A percentile compares a stretch with the other conserved stretches of the same genome.
Evolutionary conservation across 352 stramenopile species (phyloP).

Genomic region (Globisporangium paroecandrum): DNA sequence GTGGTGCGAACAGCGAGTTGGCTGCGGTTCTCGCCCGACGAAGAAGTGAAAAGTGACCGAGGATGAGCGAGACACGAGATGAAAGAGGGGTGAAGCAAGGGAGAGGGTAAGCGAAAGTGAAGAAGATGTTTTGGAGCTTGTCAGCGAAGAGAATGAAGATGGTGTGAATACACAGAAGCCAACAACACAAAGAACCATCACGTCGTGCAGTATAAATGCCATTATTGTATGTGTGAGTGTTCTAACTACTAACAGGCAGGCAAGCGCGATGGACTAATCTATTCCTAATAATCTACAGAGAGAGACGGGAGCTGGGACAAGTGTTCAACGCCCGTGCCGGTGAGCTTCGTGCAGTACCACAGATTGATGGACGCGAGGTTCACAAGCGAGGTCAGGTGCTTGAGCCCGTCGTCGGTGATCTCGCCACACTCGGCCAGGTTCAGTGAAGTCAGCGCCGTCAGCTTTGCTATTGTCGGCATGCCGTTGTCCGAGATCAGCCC

Average conservation of each 20-base stretch:
- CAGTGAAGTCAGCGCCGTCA: constrained; percentile 57
- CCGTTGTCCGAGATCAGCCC: constrained; percentile 63
- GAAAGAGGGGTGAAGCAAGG: background rate
- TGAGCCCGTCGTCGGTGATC: constrained; percentile 59
- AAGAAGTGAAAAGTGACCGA: constrained; percentile 32
- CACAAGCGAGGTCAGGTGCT: constrained; percentile 38
- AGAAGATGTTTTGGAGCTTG: background rate
- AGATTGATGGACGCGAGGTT: constrained; percentile 67
- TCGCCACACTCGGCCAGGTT: constrained; percentile 74
- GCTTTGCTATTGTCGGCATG: constrained; percentile 38
- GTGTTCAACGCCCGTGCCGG: constrained; percentile 42
- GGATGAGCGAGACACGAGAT: constrained; percentile 22
- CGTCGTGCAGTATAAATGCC: background rate
- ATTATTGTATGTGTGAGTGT: background rate
- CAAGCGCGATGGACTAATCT: background rate
- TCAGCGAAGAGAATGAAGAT: background rate
- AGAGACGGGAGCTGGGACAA: constrained; percentile 42
- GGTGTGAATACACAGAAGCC: background rate
- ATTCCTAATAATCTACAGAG: constrained; percentile 40
- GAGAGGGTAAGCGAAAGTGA: background rate
- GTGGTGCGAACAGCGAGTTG: constrained; percentile 76
- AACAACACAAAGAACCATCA: constrained; percentile 3
- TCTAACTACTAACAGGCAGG: constrained; percentile 1
- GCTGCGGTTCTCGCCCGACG: constrained; percentile 75
- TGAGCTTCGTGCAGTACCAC: constrained; percentile 83